phyloP scores from a whole-genome alignment of 2,329 filamentous ascomycete genomes.

The Grosmannia penicillata region DNA sequence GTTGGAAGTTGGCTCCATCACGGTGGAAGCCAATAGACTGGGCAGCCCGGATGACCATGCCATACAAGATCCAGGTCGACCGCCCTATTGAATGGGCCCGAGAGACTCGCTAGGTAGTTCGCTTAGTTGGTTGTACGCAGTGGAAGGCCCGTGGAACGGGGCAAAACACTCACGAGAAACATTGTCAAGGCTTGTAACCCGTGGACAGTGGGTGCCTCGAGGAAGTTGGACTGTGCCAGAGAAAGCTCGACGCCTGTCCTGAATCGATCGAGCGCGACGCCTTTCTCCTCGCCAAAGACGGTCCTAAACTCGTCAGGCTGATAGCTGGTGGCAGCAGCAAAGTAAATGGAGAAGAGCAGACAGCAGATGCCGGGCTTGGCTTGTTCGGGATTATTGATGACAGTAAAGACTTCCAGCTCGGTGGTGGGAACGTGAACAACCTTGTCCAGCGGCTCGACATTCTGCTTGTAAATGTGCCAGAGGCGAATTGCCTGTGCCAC shows the following conservation, averaged over 20 bases:
- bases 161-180: constrained; percentile 7
- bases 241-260: constrained; percentile 9
- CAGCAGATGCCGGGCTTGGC: constrained; percentile 4
- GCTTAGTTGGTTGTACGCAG: not conserved
- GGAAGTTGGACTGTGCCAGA: constrained; percentile 10
- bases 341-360: constrained; percentile 12
- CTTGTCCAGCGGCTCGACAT: constrained; percentile 11
- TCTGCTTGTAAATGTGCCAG: constrained; percentile 10
- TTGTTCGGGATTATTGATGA: constrained; percentile 7
- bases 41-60: constrained; percentile 10
- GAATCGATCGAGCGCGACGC: constrained; percentile 6
- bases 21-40: constrained; percentile 14
- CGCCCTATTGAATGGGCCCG: constrained; percentile 9
- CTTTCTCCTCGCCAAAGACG: constrained; percentile 10
- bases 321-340: constrained; percentile 8
- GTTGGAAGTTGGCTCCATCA: constrained; percentile 20
- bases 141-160: not conserved
- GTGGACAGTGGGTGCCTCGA: constrained; percentile 10
- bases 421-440: constrained; percentile 11
- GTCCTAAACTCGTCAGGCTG: constrained; percentile 7
- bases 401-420: constrained; percentile 10
- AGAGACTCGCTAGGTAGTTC: not conserved
- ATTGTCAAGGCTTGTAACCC: constrained; percentile 9
- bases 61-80: constrained; percentile 10
- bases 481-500: constrained; percentile 8